Conservation (phyloP, 2,329 filamentous ascomycete species). For the Xylariaceae sp. region DNA sequence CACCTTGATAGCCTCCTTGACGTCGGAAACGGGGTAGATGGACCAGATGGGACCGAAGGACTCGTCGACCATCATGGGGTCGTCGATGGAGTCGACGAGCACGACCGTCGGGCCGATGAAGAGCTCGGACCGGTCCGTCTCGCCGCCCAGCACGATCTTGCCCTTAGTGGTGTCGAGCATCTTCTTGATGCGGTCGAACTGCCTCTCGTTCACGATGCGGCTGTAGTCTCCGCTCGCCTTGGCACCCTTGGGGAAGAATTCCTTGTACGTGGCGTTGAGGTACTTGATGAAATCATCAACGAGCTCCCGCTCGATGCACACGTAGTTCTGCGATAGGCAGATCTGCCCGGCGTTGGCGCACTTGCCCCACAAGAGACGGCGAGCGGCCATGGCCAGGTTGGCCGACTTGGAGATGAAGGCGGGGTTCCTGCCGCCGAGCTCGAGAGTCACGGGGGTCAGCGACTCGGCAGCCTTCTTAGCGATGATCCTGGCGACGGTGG, state of each 20-base stretch:
- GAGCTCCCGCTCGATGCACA: constrained; percentile 71
- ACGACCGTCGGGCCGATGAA: constrained; percentile 94
- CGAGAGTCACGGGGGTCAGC: constrained; percentile 80
- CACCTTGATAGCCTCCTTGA: constrained; percentile 81
- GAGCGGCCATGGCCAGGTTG: constrained; percentile 73
- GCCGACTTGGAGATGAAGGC: constrained; percentile 84
- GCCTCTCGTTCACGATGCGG: constrained; percentile 72
- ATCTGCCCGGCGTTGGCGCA: constrained; percentile 81
- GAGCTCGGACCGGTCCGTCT: constrained; percentile 69
- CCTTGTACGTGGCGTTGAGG: constrained; percentile 63
- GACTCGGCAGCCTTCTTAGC: constrained; percentile 84
- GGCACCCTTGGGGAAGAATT: constrained; percentile 80
- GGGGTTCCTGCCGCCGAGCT: constrained; percentile 88
- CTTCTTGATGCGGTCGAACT: constrained; percentile 78
- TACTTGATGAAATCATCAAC: constrained; percentile 67
- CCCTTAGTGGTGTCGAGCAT: constrained; percentile 84
- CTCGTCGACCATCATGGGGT: constrained; percentile 76
- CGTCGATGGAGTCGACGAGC: constrained; percentile 67
- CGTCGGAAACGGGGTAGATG: constrained; percentile 67
- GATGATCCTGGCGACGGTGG: constrained; percentile 76
- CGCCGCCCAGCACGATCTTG: constrained; percentile 81
- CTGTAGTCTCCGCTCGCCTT: constrained; percentile 72
- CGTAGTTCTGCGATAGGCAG: constrained; percentile 90
- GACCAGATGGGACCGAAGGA: constrained; percentile 91
- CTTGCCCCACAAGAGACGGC: constrained; percentile 86